Base-by-base conservation (phyloP, 208 protist genomes). In the Acanthamoeba triangularis region DNA sequence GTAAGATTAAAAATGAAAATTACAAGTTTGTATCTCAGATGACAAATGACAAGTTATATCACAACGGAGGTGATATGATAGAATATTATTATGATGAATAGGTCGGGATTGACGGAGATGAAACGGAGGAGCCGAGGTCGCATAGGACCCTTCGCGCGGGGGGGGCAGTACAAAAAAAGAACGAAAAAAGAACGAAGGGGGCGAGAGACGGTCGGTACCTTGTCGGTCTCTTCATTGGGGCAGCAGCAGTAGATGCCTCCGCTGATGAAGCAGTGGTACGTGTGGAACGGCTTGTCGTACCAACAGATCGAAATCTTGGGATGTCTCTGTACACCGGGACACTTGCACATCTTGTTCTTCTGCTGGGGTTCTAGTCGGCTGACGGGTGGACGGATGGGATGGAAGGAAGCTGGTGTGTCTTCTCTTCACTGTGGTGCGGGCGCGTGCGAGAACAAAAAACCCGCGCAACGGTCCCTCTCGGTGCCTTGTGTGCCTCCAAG, bases 221-320 rank as follows among this genome's bases (percentile, higher is more conserved):
- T 87, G 47, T 87, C 78, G 78, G 78, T 87, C 30, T 87, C 78
- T 61, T 87, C 78, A 87, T 87, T 87, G 78, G 78, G 78, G 25
- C 78, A 87, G 49, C 78, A 87, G 78, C 78, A 87, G 49, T 87
- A 87, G 78, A 87, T 61, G 78, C 78, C 78, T 54, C 78, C 78
- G 78, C 49, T 63, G 41, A 87, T 61, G 33, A 87, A 87, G 78
- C 78, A 87, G 78, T 87, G 78, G 78, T 87, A 87, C 28, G 28
- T 47, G 78, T 87, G 78, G 78, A 87, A 87, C 10, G 78, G 78
- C 78, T 87, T 87, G 30, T 87, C 78, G 23, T 87, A 87, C 78
- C 78, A 87, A 33, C 78, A 87, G n/a, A 87, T 87, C 18, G 52
- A 61, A 23, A 87, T 87, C 78, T 87, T 87, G 52, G 78, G 78